phyloP scores from a whole-genome alignment of 2,329 filamentous ascomycete genomes.

The Cercospora sp. region DNA sequence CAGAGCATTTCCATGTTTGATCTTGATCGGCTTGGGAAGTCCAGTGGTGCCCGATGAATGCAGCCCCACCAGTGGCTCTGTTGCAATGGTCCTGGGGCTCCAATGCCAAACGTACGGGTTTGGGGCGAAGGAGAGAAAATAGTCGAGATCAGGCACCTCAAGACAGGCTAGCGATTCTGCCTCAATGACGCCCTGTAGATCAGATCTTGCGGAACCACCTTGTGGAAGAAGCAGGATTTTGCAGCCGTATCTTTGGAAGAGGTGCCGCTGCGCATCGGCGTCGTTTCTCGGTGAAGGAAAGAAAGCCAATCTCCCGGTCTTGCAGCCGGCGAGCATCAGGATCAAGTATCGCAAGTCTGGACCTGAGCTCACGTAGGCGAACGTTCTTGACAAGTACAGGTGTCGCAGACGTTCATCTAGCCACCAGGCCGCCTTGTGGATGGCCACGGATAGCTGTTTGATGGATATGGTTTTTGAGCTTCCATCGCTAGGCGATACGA shows the following conservation, averaged over 20 bases:
- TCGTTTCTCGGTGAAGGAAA: constrained; percentile 24
- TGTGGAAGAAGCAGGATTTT: constrained; percentile 16
- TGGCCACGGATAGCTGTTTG: constrained; percentile 16
- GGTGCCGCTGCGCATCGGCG: constrained; percentile 13
- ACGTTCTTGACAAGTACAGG: constrained; percentile 4
- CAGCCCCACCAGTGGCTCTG: constrained; percentile 20
- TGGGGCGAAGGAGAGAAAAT: constrained; percentile 14
- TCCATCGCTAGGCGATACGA: not conserved
- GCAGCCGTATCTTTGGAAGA: constrained; percentile 23
- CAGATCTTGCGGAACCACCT: constrained; percentile 2
- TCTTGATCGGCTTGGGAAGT: constrained; percentile 21
- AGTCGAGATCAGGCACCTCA: constrained; percentile 21
- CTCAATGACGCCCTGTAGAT: constrained; percentile 17
- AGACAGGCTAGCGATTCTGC: constrained; percentile 14
- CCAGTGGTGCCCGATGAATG: constrained; percentile 24
- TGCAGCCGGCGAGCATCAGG: constrained; percentile 20
- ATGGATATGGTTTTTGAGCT: not conserved
- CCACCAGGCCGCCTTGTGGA: constrained; percentile 23
- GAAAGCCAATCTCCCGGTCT: constrained; percentile 21
- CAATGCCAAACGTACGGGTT: constrained; percentile 18
- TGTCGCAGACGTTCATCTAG: constrained; percentile 21
- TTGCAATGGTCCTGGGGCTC: constrained; percentile 12
- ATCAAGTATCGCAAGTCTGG: constrained; percentile 20
- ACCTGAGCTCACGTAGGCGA: constrained; percentile 16
- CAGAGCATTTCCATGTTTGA: constrained; percentile 19